These are phyloP conservation scores for Tephrocybe sp. DNA, from an alignment of 768 basidiomycete species.

Conservation along the genomic window DNA sequence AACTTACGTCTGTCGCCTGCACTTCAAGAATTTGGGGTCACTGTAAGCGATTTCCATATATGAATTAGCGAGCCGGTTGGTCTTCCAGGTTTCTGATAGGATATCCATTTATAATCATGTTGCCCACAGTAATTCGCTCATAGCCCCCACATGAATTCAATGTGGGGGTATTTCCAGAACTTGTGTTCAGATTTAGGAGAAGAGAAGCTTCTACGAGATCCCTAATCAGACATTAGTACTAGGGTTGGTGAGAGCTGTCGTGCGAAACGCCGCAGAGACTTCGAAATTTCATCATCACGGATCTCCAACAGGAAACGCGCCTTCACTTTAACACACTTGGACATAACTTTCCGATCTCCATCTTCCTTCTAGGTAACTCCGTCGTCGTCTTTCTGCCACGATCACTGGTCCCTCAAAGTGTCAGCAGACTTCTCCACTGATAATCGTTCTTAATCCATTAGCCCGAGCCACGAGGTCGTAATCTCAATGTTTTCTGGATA, in stretches of 20 bases:
- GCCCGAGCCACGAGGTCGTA: conserved; percentile 10
- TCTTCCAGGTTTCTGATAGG: too few species aligned
- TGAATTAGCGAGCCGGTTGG: not conserved
- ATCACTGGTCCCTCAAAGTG: conserved; percentile 12
- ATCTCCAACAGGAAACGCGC: conserved; percentile 13
- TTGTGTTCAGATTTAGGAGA: too few species aligned
- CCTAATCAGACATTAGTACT: conserved; percentile 2
- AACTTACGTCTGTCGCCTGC: too few species aligned
- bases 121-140: too few species aligned
- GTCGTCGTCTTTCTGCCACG: not conserved
- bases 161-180: too few species aligned
- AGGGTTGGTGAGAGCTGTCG: conserved; percentile 11
- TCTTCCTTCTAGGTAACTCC: conserved; percentile 9
- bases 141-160: too few species aligned
- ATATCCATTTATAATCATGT: too few species aligned
- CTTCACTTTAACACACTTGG: conserved; percentile 7
- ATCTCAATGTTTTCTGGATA: not conserved
- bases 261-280: conserved; percentile 8
- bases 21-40: too few species aligned
- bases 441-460: not conserved
- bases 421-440: conserved; percentile 6
- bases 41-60: conserved; percentile 1
- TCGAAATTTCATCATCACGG: not conserved
- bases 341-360: conserved; percentile 11
- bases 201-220: too few species aligned